These are phyloP conservation scores for Coniferiporia weirii DNA, from an alignment of 1,284 basidiomycete species.

Conservation along the genomic window DNA sequence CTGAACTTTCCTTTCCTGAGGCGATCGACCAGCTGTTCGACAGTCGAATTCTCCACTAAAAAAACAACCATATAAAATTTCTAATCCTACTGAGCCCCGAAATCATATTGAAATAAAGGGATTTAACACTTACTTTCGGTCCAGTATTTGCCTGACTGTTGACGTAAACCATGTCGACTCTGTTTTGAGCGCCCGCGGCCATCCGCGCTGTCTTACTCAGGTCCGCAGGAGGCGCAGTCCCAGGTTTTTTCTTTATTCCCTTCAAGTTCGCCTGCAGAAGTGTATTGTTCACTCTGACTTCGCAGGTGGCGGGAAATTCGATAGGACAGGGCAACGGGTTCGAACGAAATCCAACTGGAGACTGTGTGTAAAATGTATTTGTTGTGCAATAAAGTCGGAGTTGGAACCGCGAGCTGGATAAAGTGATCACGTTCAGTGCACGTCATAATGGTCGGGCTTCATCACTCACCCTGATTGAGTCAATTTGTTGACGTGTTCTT, in stretches of 20 bases:
- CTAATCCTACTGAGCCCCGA: conserved; percentile 35
- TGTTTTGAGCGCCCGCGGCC: conserved; percentile 47
- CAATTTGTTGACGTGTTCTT: conserved; percentile 61
- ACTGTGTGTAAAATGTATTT: conserved; percentile 69
- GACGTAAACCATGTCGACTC: conserved; percentile 84
- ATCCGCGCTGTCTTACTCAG: conserved; percentile 58
- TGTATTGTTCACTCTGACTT: conserved; percentile 79
- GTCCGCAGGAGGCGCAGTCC: conserved; percentile 89
- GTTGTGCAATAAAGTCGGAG: conserved; percentile 91
- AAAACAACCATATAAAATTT: conserved; percentile 84
- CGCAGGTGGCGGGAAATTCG: conserved; percentile 89
- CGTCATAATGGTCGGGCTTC: neutral
- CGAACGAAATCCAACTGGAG: conserved; percentile 45
- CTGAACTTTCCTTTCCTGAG: conserved; percentile 63
- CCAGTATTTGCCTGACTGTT: conserved; percentile 68
- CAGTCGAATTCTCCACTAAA: conserved; percentile 70
- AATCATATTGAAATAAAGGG: neutral
- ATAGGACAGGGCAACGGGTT: conserved; percentile 59
- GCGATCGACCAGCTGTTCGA: conserved; percentile 61
- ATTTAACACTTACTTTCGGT: conserved; percentile 8
- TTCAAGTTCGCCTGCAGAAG: conserved; percentile 76
- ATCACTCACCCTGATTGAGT: conserved; percentile 43
- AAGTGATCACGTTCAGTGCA: neutral
- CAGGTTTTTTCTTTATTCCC: conserved; percentile 95
- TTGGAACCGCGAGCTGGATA: conserved; percentile 61